phyloP scores from a whole-genome alignment of 2,329 filamentous ascomycete genomes.

The Nannizzia gypsea region DNA sequence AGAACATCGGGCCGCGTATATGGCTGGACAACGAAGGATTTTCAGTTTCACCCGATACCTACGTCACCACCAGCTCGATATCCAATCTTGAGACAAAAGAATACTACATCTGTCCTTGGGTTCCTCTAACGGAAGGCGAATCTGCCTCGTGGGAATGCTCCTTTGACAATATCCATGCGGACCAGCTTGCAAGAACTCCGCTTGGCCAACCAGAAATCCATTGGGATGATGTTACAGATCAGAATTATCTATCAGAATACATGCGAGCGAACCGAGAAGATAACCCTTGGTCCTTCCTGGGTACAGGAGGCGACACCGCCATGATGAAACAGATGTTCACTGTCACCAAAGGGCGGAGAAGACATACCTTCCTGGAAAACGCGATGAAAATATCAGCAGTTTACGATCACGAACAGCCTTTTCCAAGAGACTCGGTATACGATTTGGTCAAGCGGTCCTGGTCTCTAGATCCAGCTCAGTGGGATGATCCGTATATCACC shows the following conservation, averaged over 20 bases:
- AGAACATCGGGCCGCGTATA: constrained; percentile 8
- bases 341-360: constrained; percentile 10
- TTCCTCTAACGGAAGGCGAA: background rate
- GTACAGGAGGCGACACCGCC: constrained; percentile 9
- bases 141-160: constrained; percentile 9
- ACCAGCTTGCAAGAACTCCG: background rate
- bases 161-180: constrained; percentile 9
- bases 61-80: constrained; percentile 6
- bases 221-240: constrained; percentile 10
- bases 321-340: constrained; percentile 12
- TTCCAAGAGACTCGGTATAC: constrained; percentile 6
- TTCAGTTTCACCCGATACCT: constrained; percentile 12
- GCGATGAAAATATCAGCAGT: constrained; percentile 10
- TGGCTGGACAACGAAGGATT: constrained; percentile 13
- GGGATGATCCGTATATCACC: constrained; percentile 8
- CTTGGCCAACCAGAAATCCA: constrained; percentile 11
- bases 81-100: background rate
- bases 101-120: constrained; percentile 9
- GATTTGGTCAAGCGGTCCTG: constrained; percentile 11
- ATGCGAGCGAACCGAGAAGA: constrained; percentile 8
- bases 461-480: constrained; percentile 5
- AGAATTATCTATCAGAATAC: constrained; percentile 7
- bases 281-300: constrained; percentile 10
- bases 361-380: constrained; percentile 8
- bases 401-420: constrained; percentile 8